Evolutionary conservation across 2,329 filamentous ascomycete genomes (phyloP), one percentile per base, ranked within the genome.

Genomic region (Ophiostoma triangulosporum): DNA sequence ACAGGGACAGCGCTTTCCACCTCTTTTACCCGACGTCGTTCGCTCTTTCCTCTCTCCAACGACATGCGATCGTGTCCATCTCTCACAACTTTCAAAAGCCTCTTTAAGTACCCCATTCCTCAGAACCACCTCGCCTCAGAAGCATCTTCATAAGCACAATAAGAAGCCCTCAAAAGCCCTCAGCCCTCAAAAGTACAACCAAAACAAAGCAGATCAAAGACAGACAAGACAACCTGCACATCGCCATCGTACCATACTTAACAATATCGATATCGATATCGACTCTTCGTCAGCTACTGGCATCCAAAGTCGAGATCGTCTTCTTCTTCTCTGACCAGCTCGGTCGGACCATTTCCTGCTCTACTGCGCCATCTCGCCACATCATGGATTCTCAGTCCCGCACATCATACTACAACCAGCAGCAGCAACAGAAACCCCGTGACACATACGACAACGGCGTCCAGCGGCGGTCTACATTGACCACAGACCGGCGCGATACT

Each of bases 381-480:
- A 55, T 33, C n/a, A 51, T 55, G 53, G 50, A 45, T 35, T 73
- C 73, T 56, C 73, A 77, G 60, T 73, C 75, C 60, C 75, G 75
- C 68, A 75, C 70, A 64, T 77, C 76, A 50, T 70, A 77, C 65
- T 74, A 76, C 69, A 64, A 48, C 6, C 46, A 48, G 45, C 45
- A 48, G 29, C 46, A 48, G 26, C 46, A 64, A 57, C 62, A 64
- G 61, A 59, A 64, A 60, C 62, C 62, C 58, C 64, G 66, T 58
- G 69, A 73, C 52, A 67, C 68, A 59, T 36, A 69, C 66, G 14
- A 58, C 51, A 20, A 48, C 45, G 64, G 64, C 56, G 57, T 68
- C 24, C 65, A 68, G 60, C 65, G 65, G 54, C 61, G 64, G 56
- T 61, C 64, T 35, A 69, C 66, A 14, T 58, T 51, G n/a, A 48